These are phyloP conservation scores for Simplicillium aogashimaense DNA, from an alignment of 2,329 filamentous ascomycete species.

Conservation along the genomic window DNA sequence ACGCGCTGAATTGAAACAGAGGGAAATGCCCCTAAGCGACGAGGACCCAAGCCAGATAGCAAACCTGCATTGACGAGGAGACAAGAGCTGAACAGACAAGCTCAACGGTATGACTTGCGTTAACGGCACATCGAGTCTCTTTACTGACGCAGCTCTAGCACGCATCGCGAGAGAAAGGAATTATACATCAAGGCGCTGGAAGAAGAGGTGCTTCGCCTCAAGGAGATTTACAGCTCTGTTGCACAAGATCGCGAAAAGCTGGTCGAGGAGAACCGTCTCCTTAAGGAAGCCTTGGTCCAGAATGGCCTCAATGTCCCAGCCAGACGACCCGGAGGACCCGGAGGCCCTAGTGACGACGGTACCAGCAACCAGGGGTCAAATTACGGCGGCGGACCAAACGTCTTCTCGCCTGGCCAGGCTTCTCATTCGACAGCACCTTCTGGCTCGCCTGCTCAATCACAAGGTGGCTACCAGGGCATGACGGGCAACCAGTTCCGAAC, in stretches of 20 bases:
- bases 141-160: conserved; percentile 42
- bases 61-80: conserved; percentile 86
- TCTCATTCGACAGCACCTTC: conserved; percentile 32
- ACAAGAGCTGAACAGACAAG: conserved; percentile 91
- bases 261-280: conserved; percentile 67
- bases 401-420: conserved; percentile 37
- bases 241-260: conserved; percentile 68
- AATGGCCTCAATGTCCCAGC: conserved; percentile 32
- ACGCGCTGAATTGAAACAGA: conserved; percentile 36
- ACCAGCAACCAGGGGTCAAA: conserved; percentile 34
- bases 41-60: conserved; percentile 92
- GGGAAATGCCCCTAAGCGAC: conserved; percentile 75
- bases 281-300: conserved; percentile 49
- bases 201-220: conserved; percentile 79
- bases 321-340: conserved; percentile 8
- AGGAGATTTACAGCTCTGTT: conserved; percentile 69
- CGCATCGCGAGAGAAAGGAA: conserved; percentile 93
- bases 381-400: conserved; percentile 9
- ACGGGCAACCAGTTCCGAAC: conserved; percentile 20
- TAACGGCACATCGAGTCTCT: background rate
- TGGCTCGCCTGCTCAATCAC: conserved; percentile 19
- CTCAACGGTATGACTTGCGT: conserved; percentile 61
- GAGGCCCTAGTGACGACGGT: conserved; percentile 28
- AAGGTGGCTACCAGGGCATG: conserved; percentile 14
- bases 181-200: conserved; percentile 91